Conservation (phyloP, 371 early-diverging fungal genomes). For the Syncephalastrum sp. region DNA sequence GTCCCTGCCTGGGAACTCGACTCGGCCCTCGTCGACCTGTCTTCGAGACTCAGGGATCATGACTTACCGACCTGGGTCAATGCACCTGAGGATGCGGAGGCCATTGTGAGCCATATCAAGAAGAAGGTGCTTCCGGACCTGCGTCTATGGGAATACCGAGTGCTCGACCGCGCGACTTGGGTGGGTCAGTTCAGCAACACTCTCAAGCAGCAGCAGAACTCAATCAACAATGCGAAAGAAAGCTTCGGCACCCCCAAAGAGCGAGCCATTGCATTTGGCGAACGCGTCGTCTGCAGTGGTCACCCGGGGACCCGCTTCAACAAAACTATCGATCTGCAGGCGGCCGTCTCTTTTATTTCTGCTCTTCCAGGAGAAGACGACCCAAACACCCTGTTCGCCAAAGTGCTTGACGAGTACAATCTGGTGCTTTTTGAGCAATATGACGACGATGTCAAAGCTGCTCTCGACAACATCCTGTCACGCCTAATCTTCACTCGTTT, state of each 20-base stretch:
- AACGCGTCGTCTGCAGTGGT: constrained; percentile 33
- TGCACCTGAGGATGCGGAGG: constrained; percentile 65
- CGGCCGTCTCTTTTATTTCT: constrained; percentile 49
- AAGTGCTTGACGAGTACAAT: constrained; percentile 82
- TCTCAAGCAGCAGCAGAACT: no score
- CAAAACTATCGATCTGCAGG: constrained; percentile 41
- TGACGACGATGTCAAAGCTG: constrained; percentile 75
- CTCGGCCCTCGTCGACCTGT: constrained; percentile 74
- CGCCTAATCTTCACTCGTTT: constrained; percentile 87
- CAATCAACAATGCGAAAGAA: no score
- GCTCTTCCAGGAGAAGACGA: constrained; percentile 21
- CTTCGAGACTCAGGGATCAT: constrained; percentile 52
- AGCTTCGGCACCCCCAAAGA: no score
- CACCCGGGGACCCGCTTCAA: constrained; percentile 50
- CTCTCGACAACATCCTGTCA: constrained; percentile 73
- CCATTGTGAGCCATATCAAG: constrained; percentile 61
- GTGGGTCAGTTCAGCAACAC: no score
- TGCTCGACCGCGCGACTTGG: constrained; percentile 44
- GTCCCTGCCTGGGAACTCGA: constrained; percentile 93
- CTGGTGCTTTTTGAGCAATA: constrained; percentile 78
- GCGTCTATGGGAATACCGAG: constrained; percentile 89
- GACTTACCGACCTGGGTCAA: constrained; percentile 53
- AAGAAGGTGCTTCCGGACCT: constrained; percentile 62
- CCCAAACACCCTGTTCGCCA: constrained; percentile 28
- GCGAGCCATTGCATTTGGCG: constrained; percentile 14